phyloP scores from a whole-genome alignment of 208 protist species.

The Borovskyia barvae region DNA sequence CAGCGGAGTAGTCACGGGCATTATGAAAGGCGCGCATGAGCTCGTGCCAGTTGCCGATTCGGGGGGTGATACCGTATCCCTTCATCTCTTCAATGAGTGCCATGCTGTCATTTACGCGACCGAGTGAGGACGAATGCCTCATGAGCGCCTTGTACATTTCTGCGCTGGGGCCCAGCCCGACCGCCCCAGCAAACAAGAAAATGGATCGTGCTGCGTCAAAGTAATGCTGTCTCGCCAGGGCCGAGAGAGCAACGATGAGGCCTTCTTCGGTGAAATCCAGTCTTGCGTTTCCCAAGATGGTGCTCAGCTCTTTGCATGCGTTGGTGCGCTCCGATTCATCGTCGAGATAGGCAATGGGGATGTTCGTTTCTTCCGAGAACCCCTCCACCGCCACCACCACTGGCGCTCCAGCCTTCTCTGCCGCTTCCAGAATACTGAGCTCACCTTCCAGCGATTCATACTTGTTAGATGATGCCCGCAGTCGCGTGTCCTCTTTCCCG shows the following conservation, averaged over 20 bases:
- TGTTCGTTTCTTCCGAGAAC: constrained; percentile 44
- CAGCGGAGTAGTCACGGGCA: constrained; percentile 79
- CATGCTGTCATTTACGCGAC: constrained; percentile 76
- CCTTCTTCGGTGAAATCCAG: constrained; percentile 85
- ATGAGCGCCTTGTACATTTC: constrained; percentile 87
- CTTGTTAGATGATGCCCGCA: constrained; percentile 5
- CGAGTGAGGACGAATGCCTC: constrained; percentile 51
- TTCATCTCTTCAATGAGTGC: constrained; percentile 90
- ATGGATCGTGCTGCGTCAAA: constrained; percentile 60
- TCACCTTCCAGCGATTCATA: constrained; percentile 53
- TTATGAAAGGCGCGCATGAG: constrained; percentile 84
- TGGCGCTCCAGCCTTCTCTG: neutral
- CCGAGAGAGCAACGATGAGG: constrained; percentile 62
- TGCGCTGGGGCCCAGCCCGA: constrained; percentile 71
- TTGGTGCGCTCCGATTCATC: constrained; percentile 73
- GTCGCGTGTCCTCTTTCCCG: neutral
- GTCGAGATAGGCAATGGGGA: constrained; percentile 87
- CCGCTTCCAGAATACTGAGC: constrained; percentile 2
- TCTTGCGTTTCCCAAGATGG: constrained; percentile 54
- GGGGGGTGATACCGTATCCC: constrained; percentile 69
- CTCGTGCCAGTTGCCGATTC: constrained; percentile 92
- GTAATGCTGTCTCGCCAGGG: constrained; percentile 61
- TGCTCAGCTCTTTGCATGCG: constrained; percentile 71
- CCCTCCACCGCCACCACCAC: constrained; percentile 35
- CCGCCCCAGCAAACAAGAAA: constrained; percentile 65